These are phyloP conservation scores for Candida broadrunensis DNA, from an alignment of 805 yeast species.

Conservation along the genomic window DNA sequence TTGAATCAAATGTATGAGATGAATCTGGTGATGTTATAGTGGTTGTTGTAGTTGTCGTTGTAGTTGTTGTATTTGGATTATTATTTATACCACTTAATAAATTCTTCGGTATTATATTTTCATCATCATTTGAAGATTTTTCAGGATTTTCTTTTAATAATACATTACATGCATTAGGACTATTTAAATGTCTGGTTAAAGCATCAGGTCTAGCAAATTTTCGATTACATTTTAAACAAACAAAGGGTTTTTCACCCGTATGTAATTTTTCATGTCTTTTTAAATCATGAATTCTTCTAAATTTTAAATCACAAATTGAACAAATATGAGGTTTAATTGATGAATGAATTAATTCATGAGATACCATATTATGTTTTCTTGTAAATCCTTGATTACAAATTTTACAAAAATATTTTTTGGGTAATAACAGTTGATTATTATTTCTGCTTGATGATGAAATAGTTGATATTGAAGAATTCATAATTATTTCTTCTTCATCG, in stretches of 20 bases:
- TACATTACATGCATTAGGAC: slow-evolving; percentile 33
- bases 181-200: slow-evolving; percentile 60
- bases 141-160: neutral
- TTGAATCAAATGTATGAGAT: no score
- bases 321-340: slow-evolving; percentile 64
- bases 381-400: slow-evolving; percentile 65
- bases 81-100: no score
- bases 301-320: slow-evolving; percentile 54
- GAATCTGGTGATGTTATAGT: no score
- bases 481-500: neutral
- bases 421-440: no score
- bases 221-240: slow-evolving; percentile 59
- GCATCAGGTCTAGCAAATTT: slow-evolving; percentile 77
- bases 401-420: slow-evolving; percentile 47
- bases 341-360: slow-evolving; percentile 69
- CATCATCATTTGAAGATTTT: no score
- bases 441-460: no score
- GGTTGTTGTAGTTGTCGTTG: no score
- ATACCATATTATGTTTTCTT: slow-evolving; percentile 69
- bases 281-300: slow-evolving; percentile 73
- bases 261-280: slow-evolving; percentile 74
- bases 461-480: neutral
- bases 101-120: no score
- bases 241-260: slow-evolving; percentile 70
- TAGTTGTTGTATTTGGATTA: no score